Evolutionary conservation across 306 rosid genomes (phyloP), one percentile per base, ranked within the genome.

Genomic region (Dryas alaskensis): DNA sequence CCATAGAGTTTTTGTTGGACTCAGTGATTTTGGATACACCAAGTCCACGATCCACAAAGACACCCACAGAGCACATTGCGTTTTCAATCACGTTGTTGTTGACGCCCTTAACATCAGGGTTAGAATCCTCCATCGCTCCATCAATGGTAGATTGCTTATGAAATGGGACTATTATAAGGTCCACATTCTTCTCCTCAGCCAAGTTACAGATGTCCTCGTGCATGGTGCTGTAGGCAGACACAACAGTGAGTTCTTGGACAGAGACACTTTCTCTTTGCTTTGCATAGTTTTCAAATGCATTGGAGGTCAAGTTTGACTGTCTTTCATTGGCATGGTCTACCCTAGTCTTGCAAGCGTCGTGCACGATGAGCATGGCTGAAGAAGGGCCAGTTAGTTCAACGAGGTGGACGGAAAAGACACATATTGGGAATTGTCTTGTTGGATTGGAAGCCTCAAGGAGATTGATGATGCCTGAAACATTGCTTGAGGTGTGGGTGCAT

Each of bases 191-290:
- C 63, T 82, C 89, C 54, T 78, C 82, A 0, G 84, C 84, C 13
- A 85, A 67, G 57, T 64, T 79, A 31, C 89, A 82, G 17, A 85
- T 82, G 78, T 85, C 86, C 39, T 82, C 86, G 4, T 85, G 86
- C 89, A 85, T 85, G 19, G 86, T 79, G 60, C 46, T 59, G 16
- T 82, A 85, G 12, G 84, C 72, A 2, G 89, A 85, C 51, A 85
- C 78, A 4, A 78, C 81, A 6, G 89, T 82, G 19, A 85, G 82
- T 1, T 80, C 52, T 43, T 76, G 78, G 31, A 79, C 70, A 4
- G 68, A 53, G 27, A 82, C 73, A 2, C 39, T 55, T 3, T 57
- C 54, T 64, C 27, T 65, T 0, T 54, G 13, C 22, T 19, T 52
- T 9, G 76, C 82, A 8, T 82, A 74, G 57, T 53, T 67, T n/a